A percentile compares a stretch with the other conserved stretches of the same genome.
These are phyloP conservation scores for Porcisia deanei DNA, from an alignment of 208 protist genomes.

Conservation along the genomic window DNA sequence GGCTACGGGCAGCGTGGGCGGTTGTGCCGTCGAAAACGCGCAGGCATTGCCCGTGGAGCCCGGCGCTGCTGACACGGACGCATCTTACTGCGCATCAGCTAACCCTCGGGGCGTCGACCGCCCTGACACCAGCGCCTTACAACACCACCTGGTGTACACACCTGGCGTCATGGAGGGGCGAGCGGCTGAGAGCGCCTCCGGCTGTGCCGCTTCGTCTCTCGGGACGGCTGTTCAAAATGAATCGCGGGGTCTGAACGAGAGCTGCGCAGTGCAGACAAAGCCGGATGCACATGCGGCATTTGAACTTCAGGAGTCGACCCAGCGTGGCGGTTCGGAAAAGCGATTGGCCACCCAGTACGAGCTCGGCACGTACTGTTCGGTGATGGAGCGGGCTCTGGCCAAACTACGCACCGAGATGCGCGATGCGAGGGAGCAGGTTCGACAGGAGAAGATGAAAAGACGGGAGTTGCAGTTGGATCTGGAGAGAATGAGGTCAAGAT, in stretches of 20 bases:
- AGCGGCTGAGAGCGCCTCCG: not conserved
- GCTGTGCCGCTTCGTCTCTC: not conserved
- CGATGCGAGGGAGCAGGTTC: conserved; percentile 28
- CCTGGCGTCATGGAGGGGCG: conserved; percentile 1
- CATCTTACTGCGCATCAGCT: not conserved
- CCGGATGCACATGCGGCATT: not conserved
- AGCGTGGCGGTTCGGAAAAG: conserved; percentile 16
- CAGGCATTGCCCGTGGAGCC: not conserved
- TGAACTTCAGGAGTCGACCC: conserved; percentile 17
- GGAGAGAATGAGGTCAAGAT: not conserved
- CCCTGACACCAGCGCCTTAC: not conserved
- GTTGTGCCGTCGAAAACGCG: not conserved
- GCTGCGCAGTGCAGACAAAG: conserved; percentile 1
- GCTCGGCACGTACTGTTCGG: conserved; percentile 51
- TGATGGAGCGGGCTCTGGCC: conserved; percentile 60
- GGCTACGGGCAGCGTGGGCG: not conserved
- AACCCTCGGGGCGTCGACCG: not conserved
- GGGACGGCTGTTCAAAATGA: not conserved
- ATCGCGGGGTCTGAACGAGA: not conserved
- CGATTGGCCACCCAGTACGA: conserved; percentile 34
- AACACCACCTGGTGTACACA: conserved; percentile 7
- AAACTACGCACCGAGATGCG: conserved; percentile 48
- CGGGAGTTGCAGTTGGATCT: conserved; percentile 13
- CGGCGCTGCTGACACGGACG: too few relatives aligned
- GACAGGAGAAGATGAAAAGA: conserved; percentile 14